These are phyloP conservation scores for Bolboschoenus planiculmis DNA, from an alignment of 176 grass and related monocot genomes.

Conservation along the genomic window DNA sequence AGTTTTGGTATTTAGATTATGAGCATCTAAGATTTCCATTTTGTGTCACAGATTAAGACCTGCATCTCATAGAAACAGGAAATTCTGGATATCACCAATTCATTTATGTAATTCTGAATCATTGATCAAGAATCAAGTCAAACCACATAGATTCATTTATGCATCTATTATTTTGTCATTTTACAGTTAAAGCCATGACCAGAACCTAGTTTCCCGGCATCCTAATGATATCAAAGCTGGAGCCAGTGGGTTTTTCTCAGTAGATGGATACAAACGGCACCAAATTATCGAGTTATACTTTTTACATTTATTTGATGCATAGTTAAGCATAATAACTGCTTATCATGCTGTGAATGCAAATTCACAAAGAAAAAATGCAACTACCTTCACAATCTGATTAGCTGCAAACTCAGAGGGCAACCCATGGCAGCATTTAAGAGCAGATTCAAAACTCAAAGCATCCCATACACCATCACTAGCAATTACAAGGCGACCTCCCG, in stretches of 20 bases:
- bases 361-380: slow-evolving; percentile 7
- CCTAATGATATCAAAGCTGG: not conserved
- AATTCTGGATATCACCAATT: not conserved
- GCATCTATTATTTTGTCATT: not conserved
- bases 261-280: not conserved
- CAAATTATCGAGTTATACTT: not conserved
- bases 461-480: slow-evolving; percentile 98
- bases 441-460: slow-evolving; percentile 72
- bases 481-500: slow-evolving; percentile 80
- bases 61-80: not conserved
- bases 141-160: not conserved
- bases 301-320: not conserved
- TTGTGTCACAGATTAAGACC: not conserved
- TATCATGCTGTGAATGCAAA: no score
- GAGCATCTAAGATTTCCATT: not conserved
- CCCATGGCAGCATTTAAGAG: slow-evolving; percentile 62
- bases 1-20: not conserved
- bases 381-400: slow-evolving; percentile 82
- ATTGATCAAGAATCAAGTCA: not conserved
- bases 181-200: not conserved
- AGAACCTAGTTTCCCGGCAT: not conserved
- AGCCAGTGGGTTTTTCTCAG: not conserved
- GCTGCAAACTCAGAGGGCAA: slow-evolving; percentile 58
- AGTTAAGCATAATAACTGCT: not conserved
- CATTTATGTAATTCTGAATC: not conserved